Evolutionary conservation across 139 green algal species (phyloP), one percentile per base, ranked within the genome.

Genomic region (Haematococcus lacustris): DNA sequence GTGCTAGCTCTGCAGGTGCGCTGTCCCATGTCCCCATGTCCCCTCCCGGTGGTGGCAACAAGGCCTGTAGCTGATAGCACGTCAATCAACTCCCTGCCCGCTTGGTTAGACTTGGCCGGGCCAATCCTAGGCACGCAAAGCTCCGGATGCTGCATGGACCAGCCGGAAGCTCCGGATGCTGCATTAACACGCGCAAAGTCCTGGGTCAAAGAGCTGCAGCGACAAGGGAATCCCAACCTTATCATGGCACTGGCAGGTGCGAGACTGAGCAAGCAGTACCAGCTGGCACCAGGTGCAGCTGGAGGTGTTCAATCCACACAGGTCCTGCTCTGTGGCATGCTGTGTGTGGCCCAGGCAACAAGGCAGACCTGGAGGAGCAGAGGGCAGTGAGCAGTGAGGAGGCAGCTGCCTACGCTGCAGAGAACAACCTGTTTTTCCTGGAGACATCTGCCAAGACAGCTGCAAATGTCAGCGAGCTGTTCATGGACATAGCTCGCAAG

Each of bases 291-390:
- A 53, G 43, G 9, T 28, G 43, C 43, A 53, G 43, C 43, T 28
- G 43, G 9, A 53, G 43, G 43, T 53, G 43, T 17, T 53, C 9
- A n/a, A n/a, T n/a, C n/a, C n/a, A n/a, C n/a, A n/a, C n/a, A n/a
- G n/a, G n/a, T n/a, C n/a, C n/a, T n/a, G n/a, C n/a, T n/a, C n/a
- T n/a, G n/a, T n/a, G n/a, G n/a, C n/a, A n/a, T n/a, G n/a, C n/a
- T n/a, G n/a, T n/a, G n/a, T n/a, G n/a, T n/a, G n/a, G n/a, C 37
- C 30, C 76, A 84, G 95, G 92, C 51, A 99, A 98, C 89, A 99
- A 99, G 84, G 86, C 87, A 2, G 95, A 99, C 75, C 80, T 98
- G 51, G 83, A 87, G 38, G 80, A 83, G 3, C 71, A 87, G 13
- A 70, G 90, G 51, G 82, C 82, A 9, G 88, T 94, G 2, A 74